phyloP scores from a whole-genome alignment of 2,329 filamentous ascomycete genomes.

The Colletotrichum filicis region DNA sequence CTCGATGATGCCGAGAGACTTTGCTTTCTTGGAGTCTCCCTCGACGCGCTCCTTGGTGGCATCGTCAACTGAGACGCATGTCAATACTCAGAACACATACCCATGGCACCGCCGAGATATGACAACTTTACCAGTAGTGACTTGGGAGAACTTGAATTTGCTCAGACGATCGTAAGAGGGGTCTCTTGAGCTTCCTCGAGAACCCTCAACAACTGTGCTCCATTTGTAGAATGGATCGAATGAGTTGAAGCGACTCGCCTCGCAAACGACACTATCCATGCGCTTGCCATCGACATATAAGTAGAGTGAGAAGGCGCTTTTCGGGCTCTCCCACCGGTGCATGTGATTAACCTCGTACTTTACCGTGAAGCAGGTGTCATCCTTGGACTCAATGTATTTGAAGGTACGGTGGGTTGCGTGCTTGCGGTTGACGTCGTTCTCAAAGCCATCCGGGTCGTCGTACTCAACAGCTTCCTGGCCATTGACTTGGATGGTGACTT shows the following conservation, averaged over 20 bases:
- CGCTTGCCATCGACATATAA: conserved; percentile 37
- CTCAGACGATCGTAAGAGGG: not conserved
- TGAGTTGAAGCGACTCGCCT: not conserved
- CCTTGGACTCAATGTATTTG: conserved; percentile 38
- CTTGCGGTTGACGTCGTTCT: not conserved
- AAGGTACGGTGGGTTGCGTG: not conserved
- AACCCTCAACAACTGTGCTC: not conserved
- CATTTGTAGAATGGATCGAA: not conserved
- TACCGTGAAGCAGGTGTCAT: conserved; percentile 36
- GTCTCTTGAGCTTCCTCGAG: not conserved
- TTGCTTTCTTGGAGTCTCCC: conserved; percentile 18
- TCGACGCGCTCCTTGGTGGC: conserved; percentile 14
- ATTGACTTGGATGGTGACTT: conserved; percentile 39
- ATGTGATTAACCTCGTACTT: conserved; percentile 25
- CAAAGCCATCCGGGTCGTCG: conserved; percentile 28
- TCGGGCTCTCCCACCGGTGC: conserved; percentile 21
- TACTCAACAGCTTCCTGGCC: conserved; percentile 37
- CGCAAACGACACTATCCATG: conserved; percentile 8
- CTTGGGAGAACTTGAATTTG: conserved; percentile 37
- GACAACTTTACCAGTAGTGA: conserved; percentile 33
- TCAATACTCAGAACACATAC: conserved; percentile 4
- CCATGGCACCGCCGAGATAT: too few species aligned
- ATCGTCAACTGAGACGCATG: conserved; percentile 30
- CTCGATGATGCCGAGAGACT: conserved; percentile 37
- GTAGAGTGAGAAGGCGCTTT: conserved; percentile 32